Conservation (phyloP, 177 flowering plant genomes). For the Vitis hybrid region DNA sequence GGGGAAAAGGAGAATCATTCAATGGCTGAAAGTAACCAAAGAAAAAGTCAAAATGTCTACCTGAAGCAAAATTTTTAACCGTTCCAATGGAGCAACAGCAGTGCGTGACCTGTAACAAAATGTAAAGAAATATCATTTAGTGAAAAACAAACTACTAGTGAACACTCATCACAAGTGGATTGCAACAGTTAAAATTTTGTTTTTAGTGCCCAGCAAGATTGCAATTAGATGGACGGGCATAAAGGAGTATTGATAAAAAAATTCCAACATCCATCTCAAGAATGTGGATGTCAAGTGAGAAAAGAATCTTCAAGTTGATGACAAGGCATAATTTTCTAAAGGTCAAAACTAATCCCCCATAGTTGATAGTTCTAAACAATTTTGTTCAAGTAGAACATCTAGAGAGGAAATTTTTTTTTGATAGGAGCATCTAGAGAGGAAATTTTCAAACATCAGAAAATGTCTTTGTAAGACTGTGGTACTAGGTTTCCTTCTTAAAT, state of each 20-base stretch:
- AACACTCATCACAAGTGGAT: neutral
- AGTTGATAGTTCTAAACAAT: too few species aligned
- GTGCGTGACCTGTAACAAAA: slow-evolving; percentile 75
- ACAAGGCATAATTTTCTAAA: too few species aligned
- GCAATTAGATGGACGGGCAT: neutral
- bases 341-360: too few species aligned
- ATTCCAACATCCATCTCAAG: neutral
- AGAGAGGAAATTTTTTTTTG: too few species aligned
- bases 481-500: too few species aligned
- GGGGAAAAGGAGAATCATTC: neutral
- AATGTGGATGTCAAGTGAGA: neutral
- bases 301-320: too few species aligned
- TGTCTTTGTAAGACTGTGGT: too few species aligned
- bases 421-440: too few species aligned
- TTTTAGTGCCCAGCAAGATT: neutral
- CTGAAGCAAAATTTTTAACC: slow-evolving; percentile 89
- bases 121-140: neutral
- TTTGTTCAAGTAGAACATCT: too few species aligned
- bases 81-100: slow-evolving; percentile 93
- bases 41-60: slow-evolving; percentile 28
- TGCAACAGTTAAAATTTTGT: neutral
- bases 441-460: too few species aligned
- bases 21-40: neutral
- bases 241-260: neutral
- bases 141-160: neutral